Evolutionary conservation across 371 early-diverging fungal species (phyloP).

Genomic region (Synchytrium microbalum): DNA sequence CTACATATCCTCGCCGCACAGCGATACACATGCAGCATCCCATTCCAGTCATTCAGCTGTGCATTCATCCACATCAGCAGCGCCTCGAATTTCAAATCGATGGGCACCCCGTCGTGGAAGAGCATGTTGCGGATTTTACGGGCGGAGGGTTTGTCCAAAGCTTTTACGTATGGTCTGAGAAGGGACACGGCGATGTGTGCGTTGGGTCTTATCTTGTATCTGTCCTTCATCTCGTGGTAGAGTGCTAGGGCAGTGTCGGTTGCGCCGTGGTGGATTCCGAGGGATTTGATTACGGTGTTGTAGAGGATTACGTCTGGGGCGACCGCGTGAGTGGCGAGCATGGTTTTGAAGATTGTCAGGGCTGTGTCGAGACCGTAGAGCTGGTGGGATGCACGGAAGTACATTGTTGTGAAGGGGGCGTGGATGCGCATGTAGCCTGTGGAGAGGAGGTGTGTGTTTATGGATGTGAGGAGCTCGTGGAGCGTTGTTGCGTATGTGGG

Average conservation of each 20-base stretch:
- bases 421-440: neutral
- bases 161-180: neutral
- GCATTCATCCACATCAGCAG: neutral
- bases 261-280: neutral
- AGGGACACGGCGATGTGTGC: neutral
- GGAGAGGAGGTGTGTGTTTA: no score
- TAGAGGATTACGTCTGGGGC: neutral
- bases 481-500: no score
- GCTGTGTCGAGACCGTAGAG: neutral
- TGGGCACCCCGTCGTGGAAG: neutral
- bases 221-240: neutral
- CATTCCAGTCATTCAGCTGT: neutral
- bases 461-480: no score
- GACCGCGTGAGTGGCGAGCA: neutral
- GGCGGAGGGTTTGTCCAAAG: neutral
- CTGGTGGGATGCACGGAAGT: neutral
- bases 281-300: neutral
- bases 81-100: neutral
- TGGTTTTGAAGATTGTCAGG: neutral
- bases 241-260: neutral
- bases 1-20: no score
- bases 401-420: neutral
- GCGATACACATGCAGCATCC: neutral
- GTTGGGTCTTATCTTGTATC: neutral
- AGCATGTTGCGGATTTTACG: neutral